A percentile compares a stretch with the other conserved stretches of the same genome.
phyloP scores from a whole-genome alignment of 148 eudicot genomes.

The Camellia lanceoleosa region DNA sequence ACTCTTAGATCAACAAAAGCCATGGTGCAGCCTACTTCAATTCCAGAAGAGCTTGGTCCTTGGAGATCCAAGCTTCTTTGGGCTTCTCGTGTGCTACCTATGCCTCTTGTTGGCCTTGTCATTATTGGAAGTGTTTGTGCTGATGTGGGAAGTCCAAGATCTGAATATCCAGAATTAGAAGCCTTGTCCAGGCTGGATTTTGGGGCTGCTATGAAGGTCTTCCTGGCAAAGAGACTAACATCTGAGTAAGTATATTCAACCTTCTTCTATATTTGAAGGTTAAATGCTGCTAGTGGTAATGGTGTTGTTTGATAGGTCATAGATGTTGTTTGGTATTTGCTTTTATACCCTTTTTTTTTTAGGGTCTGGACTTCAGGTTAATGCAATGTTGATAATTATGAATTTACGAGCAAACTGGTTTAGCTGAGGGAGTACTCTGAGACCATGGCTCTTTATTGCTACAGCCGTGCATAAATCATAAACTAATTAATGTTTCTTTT shows the following conservation, averaged over 20 bases:
- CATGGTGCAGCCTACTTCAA: constrained; percentile 51
- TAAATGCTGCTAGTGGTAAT: not conserved
- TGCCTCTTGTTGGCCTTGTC: constrained; percentile 95
- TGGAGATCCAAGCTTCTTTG: constrained; percentile 93
- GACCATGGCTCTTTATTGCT: not conserved
- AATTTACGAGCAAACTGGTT: not conserved
- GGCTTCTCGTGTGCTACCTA: constrained; percentile 93
- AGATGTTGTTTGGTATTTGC: too few species aligned
- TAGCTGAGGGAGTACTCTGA: too few species aligned
- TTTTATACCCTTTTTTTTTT: too few species aligned
- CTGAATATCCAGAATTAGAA: constrained; percentile 75
- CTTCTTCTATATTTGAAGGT: not conserved
- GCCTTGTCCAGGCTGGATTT: constrained; percentile 91
- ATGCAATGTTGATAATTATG: too few species aligned
- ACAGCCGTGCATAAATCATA: not conserved
- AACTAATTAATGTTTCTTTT: not conserved
- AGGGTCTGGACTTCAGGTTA: too few species aligned
- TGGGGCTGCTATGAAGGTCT: constrained; percentile 91
- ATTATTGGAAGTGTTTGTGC: constrained; percentile 77
- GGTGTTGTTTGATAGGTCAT: not conserved
- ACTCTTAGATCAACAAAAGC: constrained; percentile 82
- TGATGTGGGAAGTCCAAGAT: constrained; percentile 54
- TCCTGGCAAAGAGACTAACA: constrained; percentile 83
- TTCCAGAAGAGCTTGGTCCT: constrained; percentile 74
- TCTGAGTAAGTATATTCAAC: constrained; percentile 68